Conservation (phyloP, 1,139 yeast genomes). For the Yueomyces sp. region DNA sequence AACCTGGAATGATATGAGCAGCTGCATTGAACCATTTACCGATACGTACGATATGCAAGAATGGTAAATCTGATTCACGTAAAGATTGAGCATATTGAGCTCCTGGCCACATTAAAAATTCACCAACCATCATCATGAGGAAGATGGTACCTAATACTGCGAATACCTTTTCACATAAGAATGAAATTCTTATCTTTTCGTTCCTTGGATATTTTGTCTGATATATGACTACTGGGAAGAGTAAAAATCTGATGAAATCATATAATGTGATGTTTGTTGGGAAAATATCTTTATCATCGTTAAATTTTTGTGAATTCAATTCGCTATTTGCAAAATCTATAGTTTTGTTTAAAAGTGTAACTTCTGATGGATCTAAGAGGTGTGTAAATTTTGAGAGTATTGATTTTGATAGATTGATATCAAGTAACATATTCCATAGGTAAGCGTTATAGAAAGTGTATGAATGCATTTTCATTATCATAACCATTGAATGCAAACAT, state of each 20-base stretch:
- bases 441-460: constrained; percentile 83
- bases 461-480: constrained; percentile 87
- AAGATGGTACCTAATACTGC: constrained; percentile 76
- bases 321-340: constrained; percentile 53
- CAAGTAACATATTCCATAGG: constrained; percentile 53
- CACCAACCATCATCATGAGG: constrained; percentile 67
- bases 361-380: constrained; percentile 40
- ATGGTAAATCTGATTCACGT: constrained; percentile 1
- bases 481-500: constrained; percentile 65
- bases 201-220: constrained; percentile 69
- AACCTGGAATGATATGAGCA: constrained; percentile 67
- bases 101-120: constrained; percentile 58
- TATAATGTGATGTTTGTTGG: constrained; percentile 37
- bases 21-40: constrained; percentile 46
- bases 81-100: constrained; percentile 41
- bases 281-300: background rate
- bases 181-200: constrained; percentile 46
- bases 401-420: constrained; percentile 36
- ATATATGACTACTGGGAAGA: constrained; percentile 77
- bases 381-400: constrained; percentile 16
- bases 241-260: constrained; percentile 58
- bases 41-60: constrained; percentile 1
- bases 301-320: constrained; percentile 33
- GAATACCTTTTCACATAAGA: constrained; percentile 46
- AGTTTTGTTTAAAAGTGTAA: constrained; percentile 31